phyloP scores from a whole-genome alignment of 306 rosid species.

The Trichosanthes truncata region DNA sequence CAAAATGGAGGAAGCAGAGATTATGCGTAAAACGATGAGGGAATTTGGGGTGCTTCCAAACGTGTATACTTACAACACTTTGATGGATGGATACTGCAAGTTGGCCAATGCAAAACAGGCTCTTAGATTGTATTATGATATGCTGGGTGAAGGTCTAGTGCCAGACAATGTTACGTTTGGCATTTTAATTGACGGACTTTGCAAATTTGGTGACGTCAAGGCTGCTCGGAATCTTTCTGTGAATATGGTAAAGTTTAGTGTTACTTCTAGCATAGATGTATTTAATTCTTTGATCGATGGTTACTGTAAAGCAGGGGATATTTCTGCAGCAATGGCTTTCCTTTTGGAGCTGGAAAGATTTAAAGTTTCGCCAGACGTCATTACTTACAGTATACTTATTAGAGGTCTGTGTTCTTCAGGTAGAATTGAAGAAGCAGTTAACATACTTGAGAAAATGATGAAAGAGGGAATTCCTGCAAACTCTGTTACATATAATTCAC shows the following conservation, averaged over 20 bases:
- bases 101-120: slow-evolving; percentile 29
- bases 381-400: slow-evolving; percentile 52
- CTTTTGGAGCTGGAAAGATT: slow-evolving; percentile 37
- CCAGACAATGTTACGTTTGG: slow-evolving; percentile 51
- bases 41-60: slow-evolving; percentile 37
- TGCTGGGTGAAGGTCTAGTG: slow-evolving; percentile 33
- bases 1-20: slow-evolving; percentile 42
- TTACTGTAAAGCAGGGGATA: slow-evolving; percentile 32
- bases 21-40: slow-evolving; percentile 30
- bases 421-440: slow-evolving; percentile 41
- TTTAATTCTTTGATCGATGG: slow-evolving; percentile 59
- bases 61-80: slow-evolving; percentile 47
- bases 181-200: slow-evolving; percentile 40
- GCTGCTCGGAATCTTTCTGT: slow-evolving; percentile 33
- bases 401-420: slow-evolving; percentile 32
- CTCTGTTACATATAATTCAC: slow-evolving; percentile 45
- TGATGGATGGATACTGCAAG: slow-evolving; percentile 67
- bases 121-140: slow-evolving; percentile 26
- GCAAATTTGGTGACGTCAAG: slow-evolving; percentile 35
- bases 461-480: slow-evolving; percentile 28
- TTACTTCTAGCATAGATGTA: slow-evolving; percentile 36
- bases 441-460: slow-evolving; percentile 32
- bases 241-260: slow-evolving; percentile 44
- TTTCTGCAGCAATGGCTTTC: slow-evolving; percentile 39
- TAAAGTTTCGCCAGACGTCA: slow-evolving; percentile 31